Evolutionary conservation across 2,329 filamentous ascomycete species (phyloP).

Genomic region (Penicillium sp.): DNA sequence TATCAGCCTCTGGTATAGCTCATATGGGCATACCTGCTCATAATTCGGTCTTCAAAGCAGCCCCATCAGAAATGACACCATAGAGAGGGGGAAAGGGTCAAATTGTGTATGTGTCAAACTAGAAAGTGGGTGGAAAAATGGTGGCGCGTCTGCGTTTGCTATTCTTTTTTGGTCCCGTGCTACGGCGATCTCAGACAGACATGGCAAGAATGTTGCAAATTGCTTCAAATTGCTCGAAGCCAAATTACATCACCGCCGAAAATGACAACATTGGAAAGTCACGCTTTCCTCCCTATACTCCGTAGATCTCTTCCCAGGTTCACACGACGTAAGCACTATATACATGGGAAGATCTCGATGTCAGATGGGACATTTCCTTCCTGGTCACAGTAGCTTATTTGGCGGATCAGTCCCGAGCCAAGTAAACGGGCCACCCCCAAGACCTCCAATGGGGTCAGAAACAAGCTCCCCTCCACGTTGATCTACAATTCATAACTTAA

Average conservation of each 20-base stretch:
- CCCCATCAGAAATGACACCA: slow-evolving; percentile 3
- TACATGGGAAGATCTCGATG: neutral
- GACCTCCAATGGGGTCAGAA: neutral
- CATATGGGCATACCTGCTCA: neutral
- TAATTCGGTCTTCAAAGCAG: neutral
- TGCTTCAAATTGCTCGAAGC: neutral
- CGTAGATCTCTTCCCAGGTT: neutral
- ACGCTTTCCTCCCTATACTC: too few relatives aligned
- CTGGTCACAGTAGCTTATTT: neutral
- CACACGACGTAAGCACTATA: slow-evolving; percentile 5
- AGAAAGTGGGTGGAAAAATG: slow-evolving; percentile 1
- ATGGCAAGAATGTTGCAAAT: neutral
- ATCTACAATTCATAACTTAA: neutral
- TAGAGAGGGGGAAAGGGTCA: neutral
- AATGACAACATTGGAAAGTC: neutral
- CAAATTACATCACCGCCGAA: neutral
- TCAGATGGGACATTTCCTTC: neutral
- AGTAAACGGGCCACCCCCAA: neutral
- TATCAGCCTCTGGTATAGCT: neutral
- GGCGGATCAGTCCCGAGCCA: slow-evolving; percentile 1
- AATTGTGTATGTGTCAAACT: slow-evolving; percentile 3
- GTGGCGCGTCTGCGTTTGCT: slow-evolving; percentile 3
- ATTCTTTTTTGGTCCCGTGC: slow-evolving; percentile 4
- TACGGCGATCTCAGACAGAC: slow-evolving; percentile 4
- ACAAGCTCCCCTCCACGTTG: slow-evolving; percentile 8